Conservation (phyloP, 2,329 filamentous ascomycete genomes). For the Calonectria leucothoes region DNA sequence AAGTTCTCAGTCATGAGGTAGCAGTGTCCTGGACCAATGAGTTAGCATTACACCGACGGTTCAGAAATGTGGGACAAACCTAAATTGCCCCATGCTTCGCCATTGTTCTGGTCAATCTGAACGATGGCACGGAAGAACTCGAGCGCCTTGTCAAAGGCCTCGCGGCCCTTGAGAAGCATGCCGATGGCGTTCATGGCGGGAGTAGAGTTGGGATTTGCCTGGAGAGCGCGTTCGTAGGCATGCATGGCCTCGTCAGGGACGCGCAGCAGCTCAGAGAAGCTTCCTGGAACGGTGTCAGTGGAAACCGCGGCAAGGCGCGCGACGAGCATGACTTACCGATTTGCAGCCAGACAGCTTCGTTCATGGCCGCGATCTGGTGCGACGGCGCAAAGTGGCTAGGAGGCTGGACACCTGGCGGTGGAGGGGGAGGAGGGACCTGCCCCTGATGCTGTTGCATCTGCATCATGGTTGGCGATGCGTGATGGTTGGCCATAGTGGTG, state of each 20-base stretch:
- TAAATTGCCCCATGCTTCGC: constrained; percentile 95
- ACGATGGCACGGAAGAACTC: constrained; percentile 93
- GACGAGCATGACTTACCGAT: constrained; percentile 75
- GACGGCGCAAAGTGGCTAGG: constrained; percentile 72
- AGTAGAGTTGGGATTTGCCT: constrained; percentile 88
- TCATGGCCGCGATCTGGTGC: constrained; percentile 81
- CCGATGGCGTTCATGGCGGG: constrained; percentile 95
- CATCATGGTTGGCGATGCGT: constrained; percentile 85
- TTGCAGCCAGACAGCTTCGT: constrained; percentile 91
- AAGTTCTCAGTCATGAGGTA: constrained; percentile 99
- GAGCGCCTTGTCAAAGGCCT: constrained; percentile 93
- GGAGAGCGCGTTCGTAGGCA: constrained; percentile 90
- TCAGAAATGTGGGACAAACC: constrained; percentile 65
- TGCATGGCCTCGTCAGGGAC: constrained; percentile 89
- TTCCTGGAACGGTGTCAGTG: constrained; percentile 67
- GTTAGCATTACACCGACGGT: constrained; percentile 30
- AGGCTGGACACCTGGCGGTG: constrained; percentile 59
- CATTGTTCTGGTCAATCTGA: constrained; percentile 88
- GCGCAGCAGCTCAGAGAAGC: constrained; percentile 86
- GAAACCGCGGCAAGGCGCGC: constrained; percentile 22
- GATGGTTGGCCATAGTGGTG: constrained; percentile 78
- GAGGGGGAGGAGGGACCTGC: constrained; percentile 67
- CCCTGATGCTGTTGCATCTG: constrained; percentile 72
- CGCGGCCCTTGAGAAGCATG: constrained; percentile 88
- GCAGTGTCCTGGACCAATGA: constrained; percentile 79